Base-by-base conservation (phyloP, 2,329 filamentous ascomycete species). In the Diaporthe helianthi region DNA sequence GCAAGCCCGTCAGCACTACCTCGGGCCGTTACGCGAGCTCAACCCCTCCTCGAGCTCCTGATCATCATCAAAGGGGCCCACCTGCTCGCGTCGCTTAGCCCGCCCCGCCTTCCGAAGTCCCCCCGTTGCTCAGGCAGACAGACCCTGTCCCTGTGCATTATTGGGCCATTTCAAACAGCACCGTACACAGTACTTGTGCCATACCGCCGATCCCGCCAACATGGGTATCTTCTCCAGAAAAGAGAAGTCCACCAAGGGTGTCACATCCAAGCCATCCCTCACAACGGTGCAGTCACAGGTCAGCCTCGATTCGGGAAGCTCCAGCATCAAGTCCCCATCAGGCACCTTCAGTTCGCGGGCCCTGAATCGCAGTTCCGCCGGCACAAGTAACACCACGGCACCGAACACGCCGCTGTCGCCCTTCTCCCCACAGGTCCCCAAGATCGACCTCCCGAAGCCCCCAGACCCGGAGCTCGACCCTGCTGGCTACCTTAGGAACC, bases 391-490 rank as follows among this genome's bases (percentile, higher is more conserved):
- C 73, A 76, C 76, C 64, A 74, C 72, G 33, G 74, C 75, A 51
- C 82, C 84, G 6, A 81, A 76, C 38, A 85, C 83, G 3, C 83
- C 85, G n/a, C 72, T 84, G 70, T 83, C 85, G 13, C 84, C 85
- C 54, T 85, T 87, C 78, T 83, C 85, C 44, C 83, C 78, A 79
- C 73, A 84, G 81, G 86, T 94, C 73, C 89, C 91, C 74, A 92
- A 94, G 79, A 86, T 97, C 76, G 88, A 93, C 73, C 87, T 98
- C 58, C 93, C 95, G 61, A 91, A 89, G 76, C 90, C 94, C 19
- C 94, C 95, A 33, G 94, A 98, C 80, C 94, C 95, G 76, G 87
- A 91, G 72, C 85, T 95, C 74, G 93, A 98, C 78, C 94, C 95
- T 24, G 93, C 92, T 29, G 94, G 90, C 71, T 98, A 98, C 80